Evolutionary conservation across 495 filamentous ascomycete genomes (phyloP), one percentile per base, ranked within the genome.

Genomic region (Penicillium mononematosum): DNA sequence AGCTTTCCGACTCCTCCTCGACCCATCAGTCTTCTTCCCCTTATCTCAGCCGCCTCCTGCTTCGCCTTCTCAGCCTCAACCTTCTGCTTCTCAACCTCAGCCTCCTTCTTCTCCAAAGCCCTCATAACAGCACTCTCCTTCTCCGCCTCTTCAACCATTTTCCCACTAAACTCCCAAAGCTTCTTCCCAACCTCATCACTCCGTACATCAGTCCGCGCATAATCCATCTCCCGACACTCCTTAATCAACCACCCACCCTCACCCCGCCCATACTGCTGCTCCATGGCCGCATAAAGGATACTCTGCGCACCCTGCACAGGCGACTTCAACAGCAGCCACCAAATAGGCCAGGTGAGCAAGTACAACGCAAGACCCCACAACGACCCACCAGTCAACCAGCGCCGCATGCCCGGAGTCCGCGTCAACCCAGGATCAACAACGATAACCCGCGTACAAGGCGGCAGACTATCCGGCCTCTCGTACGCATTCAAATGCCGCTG

Each of bases 281-380:
- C 92, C 90, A 97, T 92, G 3, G 85, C 85, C 4, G 92, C 92
- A 58, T 82, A 85, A 39, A 98, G 70, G 42, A 98, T 86, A 41
- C 88, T 90, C 74, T 99, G 91, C 10, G 92, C 90, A 14, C 90
- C 94, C 70, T 88, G 85, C 34, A 84, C 70, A 0, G 91, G 78
- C 44, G 86, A 90, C 69, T 98, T 99, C 14, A 99, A 78, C 3
- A 96, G 68, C 38, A 98, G 64, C 90, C 92, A 99, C 76, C 87
- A 89, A 12, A 96, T 55, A 3, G 87, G 81, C 78, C 88, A 98
- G 39, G 83, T 82, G 24, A 90, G 14, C 3, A 97, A 60, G 68
- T 99, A 99, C 12, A 92, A 5, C 1, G 84, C 56, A 14, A 99
- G 74, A 0, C 95, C 95, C 83, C 83, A 89, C 0, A 99, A 71